These are phyloP conservation scores for Capronia epimyces DNA, from an alignment of 2,329 filamentous ascomycete species.

Conservation along the genomic window DNA sequence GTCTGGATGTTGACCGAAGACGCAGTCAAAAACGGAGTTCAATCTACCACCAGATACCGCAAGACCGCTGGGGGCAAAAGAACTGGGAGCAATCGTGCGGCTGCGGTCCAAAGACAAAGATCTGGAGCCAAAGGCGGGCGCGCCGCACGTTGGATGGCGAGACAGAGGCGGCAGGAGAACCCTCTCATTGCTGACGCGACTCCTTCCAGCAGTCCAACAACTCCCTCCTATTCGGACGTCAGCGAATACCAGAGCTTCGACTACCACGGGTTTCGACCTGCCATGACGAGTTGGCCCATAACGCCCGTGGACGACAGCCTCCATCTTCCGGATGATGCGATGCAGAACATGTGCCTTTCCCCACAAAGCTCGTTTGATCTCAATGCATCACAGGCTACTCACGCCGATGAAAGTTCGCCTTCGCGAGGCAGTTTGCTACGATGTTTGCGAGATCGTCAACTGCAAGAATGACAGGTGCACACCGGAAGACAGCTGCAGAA, in stretches of 20 bases:
- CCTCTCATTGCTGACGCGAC: conserved; percentile 7
- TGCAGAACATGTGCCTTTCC: conserved; percentile 6
- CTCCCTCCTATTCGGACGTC: conserved; percentile 19
- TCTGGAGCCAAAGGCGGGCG: conserved; percentile 41
- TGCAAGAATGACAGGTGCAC: neutral
- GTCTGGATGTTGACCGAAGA: conserved; percentile 72
- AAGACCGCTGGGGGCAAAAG: conserved; percentile 39
- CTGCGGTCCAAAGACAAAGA: conserved; percentile 38
- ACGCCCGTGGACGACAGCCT: conserved; percentile 10
- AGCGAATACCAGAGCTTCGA: conserved; percentile 19
- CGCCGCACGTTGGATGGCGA: conserved; percentile 35
- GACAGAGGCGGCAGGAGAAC: conserved; percentile 21
- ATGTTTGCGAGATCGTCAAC: conserved; percentile 7
- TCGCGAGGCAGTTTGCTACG: conserved; percentile 9
- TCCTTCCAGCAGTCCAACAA: conserved; percentile 12
- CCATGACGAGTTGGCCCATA: conserved; percentile 16
- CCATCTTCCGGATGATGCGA: conserved; percentile 10
- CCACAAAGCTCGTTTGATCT: conserved; percentile 9
- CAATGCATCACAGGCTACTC: conserved; percentile 1
- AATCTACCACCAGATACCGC: conserved; percentile 78
- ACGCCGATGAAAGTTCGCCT: conserved; percentile 11
- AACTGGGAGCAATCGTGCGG: conserved; percentile 34
- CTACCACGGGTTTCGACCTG: conserved; percentile 7
- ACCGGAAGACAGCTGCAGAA: neutral
- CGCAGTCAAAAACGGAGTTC: conserved; percentile 65